These are phyloP conservation scores for Beta vulgaris DNA, from an alignment of 148 eudicot genomes.

Conservation along the genomic window DNA sequence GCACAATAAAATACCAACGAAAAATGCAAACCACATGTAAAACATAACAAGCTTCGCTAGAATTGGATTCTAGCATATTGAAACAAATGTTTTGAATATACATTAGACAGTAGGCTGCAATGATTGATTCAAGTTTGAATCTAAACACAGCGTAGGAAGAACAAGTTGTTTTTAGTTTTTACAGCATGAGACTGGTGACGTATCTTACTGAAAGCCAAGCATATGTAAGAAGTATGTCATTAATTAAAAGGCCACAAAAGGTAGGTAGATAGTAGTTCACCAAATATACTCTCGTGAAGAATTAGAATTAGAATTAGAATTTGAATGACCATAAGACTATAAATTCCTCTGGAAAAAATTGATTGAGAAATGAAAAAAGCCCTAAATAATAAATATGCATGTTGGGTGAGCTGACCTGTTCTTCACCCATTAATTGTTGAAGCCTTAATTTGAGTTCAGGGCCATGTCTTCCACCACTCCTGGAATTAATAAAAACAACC, in stretches of 20 bases:
- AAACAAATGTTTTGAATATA: neutral
- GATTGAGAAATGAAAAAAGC: neutral
- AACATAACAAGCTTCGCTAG: neutral
- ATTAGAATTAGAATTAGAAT: neutral
- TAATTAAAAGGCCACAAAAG: neutral
- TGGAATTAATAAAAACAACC: slow-evolving; percentile 77
- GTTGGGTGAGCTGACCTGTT: too few relatives aligned
- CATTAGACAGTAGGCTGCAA: neutral
- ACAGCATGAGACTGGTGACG: neutral
- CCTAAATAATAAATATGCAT: neutral
- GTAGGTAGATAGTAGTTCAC: slow-evolving; percentile 20
- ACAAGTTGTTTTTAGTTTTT: too few relatives aligned
- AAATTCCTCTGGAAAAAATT: neutral
- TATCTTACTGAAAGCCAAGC: neutral
- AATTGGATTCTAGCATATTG: neutral
- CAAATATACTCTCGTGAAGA: neutral
- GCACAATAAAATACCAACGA: neutral
- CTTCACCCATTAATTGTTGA: slow-evolving; percentile 73
- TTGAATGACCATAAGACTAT: slow-evolving; percentile 7
- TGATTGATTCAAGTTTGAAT: neutral
- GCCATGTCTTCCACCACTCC: slow-evolving; percentile 88
- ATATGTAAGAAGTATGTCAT: neutral
- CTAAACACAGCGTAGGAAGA: neutral
- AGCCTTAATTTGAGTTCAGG: slow-evolving; percentile 61
- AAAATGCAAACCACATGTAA: neutral